These are phyloP conservation scores for Saccharomycopsis schoenii DNA, from an alignment of 805 yeast genomes.

Conservation along the genomic window DNA sequence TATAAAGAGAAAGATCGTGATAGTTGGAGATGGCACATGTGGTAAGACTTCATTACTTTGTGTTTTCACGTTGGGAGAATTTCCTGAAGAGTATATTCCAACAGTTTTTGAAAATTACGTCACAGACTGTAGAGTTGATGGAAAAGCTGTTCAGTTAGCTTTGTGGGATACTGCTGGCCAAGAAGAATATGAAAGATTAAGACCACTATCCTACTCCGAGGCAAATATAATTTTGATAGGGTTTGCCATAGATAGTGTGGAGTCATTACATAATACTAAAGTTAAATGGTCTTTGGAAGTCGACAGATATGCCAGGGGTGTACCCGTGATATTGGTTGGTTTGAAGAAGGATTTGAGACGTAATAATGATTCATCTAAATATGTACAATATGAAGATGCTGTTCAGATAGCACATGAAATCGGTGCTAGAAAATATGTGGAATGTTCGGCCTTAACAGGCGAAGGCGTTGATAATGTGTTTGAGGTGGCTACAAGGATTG, in stretches of 20 bases:
- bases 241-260: constrained; percentile 77
- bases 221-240: constrained; percentile 83
- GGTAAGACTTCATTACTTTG: constrained; percentile 87
- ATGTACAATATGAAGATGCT: constrained; percentile 50
- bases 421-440: constrained; percentile 77
- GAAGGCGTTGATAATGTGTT: constrained; percentile 93
- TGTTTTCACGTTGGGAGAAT: constrained; percentile 86
- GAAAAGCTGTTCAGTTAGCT: constrained; percentile 79
- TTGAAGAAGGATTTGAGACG: constrained; percentile 72
- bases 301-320: constrained; percentile 65
- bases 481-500: constrained; percentile 70
- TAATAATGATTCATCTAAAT: constrained; percentile 29
- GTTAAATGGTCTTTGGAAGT: constrained; percentile 87
- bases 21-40: constrained; percentile 93
- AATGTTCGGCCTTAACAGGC: constrained; percentile 87
- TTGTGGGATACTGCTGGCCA: constrained; percentile 97
- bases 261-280: constrained; percentile 73
- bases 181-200: constrained; percentile 83
- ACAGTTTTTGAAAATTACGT: constrained; percentile 93
- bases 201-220: constrained; percentile 81
- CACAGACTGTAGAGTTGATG: constrained; percentile 89
- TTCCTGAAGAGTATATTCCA: constrained; percentile 88
- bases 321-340: constrained; percentile 73
- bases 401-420: constrained; percentile 63
- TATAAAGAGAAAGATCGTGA: constrained; percentile 67